Evolutionary conservation across 257 asterid species (phyloP).

Genomic region (Plantago elongata): DNA sequence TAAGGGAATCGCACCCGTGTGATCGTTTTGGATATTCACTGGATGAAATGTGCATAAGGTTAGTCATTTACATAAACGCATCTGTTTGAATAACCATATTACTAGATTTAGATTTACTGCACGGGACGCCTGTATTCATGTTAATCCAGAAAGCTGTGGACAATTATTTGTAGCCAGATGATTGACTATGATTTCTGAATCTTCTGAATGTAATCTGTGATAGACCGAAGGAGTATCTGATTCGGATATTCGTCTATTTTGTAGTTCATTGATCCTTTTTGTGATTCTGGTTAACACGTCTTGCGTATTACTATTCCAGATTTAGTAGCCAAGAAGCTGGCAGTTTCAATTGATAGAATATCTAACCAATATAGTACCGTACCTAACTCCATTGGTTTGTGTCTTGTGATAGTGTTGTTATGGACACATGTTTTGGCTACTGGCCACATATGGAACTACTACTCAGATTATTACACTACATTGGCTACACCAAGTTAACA

Average conservation of each 20-base stretch:
- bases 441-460: no score
- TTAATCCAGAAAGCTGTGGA: not conserved
- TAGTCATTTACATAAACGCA: not conserved
- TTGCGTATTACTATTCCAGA: no score
- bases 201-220: slow-evolving; percentile 5
- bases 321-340: no score
- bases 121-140: not conserved
- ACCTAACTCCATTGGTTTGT: no score
- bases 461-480: no score
- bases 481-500: no score
- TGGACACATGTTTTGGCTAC: no score
- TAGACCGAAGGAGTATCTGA: not conserved
- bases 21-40: slow-evolving; percentile 26
- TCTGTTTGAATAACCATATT: slow-evolving; percentile 6
- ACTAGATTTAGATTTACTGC: slow-evolving; percentile 9
- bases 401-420: no score
- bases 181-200: slow-evolving; percentile 1
- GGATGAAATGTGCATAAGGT: slow-evolving; percentile 15
- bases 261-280: not conserved
- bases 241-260: not conserved
- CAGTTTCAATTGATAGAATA: no score
- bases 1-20: slow-evolving; percentile 67
- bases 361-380: no score
- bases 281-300: not conserved
- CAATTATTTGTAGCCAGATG: not conserved